A percentile compares a stretch with the other conserved stretches of the same genome.
These are phyloP conservation scores for Castanospermum australe DNA, from an alignment of 306 rosid genomes.

Conservation along the genomic window DNA sequence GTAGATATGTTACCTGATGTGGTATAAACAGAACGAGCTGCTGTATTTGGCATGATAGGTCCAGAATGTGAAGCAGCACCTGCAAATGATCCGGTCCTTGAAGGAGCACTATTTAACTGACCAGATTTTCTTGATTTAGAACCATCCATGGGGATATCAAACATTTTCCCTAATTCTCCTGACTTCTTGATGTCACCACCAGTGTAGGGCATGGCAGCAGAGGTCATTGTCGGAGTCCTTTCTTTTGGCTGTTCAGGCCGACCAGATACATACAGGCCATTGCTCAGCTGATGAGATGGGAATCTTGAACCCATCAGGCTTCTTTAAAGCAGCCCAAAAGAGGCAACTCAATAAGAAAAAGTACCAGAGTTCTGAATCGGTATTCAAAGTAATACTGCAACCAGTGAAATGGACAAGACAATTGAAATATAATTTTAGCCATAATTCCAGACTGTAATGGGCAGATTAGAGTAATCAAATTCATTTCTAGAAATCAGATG, in stretches of 20 bases:
- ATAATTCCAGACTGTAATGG: neutral
- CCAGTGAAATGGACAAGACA: neutral
- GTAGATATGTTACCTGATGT: constrained; percentile 75
- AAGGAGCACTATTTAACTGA: constrained; percentile 68
- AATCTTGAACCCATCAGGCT: constrained; percentile 92
- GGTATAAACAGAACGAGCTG: constrained; percentile 68
- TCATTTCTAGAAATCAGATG: neutral
- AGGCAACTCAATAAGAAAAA: constrained; percentile 10
- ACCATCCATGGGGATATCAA: constrained; percentile 87
- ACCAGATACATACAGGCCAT: constrained; percentile 96
- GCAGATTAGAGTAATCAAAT: neutral
- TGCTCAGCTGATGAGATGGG: constrained; percentile 99
- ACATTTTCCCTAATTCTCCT: constrained; percentile 96
- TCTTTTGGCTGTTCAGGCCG: constrained; percentile 99
- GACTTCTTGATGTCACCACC: constrained; percentile 98
- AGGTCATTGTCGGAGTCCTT: constrained; percentile 91
- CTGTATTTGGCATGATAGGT: constrained; percentile 72
- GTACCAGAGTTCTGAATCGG: neutral
- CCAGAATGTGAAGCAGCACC: constrained; percentile 97
- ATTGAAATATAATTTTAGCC: neutral
- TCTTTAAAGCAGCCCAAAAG: constrained; percentile 37
- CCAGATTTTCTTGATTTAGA: constrained; percentile 96
- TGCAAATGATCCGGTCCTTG: constrained; percentile 94
- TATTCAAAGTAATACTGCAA: constrained; percentile 49
- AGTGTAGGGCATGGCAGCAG: constrained; percentile 91